Conservation (phyloP, 257 asterid genomes). For the Ehretia macrophylla region DNA sequence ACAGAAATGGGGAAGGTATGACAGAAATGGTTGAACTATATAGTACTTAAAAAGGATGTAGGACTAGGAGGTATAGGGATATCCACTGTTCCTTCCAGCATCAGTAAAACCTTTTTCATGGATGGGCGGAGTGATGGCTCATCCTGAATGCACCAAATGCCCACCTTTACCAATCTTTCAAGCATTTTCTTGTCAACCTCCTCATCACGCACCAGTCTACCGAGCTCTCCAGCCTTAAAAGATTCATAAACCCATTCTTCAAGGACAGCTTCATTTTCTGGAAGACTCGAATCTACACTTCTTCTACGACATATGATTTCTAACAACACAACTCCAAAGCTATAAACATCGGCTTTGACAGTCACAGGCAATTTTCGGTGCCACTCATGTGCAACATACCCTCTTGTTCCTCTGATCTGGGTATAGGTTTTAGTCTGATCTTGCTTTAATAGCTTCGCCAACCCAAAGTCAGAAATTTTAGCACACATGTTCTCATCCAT, state of each 20-base stretch:
- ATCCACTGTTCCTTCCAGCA: too few relatives aligned
- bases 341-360: constrained; percentile 50
- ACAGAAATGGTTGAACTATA: too few relatives aligned
- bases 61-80: constrained; percentile 54
- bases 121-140: too few relatives aligned
- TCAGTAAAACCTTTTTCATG: too few relatives aligned
- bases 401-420: constrained; percentile 43
- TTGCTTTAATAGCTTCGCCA: constrained; percentile 47
- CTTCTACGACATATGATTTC: constrained; percentile 41
- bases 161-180: constrained; percentile 40
- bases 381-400: constrained; percentile 60
- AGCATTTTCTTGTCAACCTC: constrained; percentile 25
- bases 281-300: constrained; percentile 25
- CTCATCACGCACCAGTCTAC: constrained; percentile 25
- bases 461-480: too few relatives aligned
- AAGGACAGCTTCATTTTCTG: too few relatives aligned
- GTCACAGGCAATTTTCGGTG: constrained; percentile 37
- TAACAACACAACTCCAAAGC: constrained; percentile 49
- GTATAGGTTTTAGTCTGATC: constrained; percentile 47
- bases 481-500: too few relatives aligned
- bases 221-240: constrained; percentile 22
- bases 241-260: constrained; percentile 42
- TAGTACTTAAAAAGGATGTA: constrained; percentile 33
- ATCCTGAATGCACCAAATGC: too few relatives aligned
- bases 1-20: too few relatives aligned